Percentiles rank a stretch among this genome's conserved stretches.
Evolutionary conservation across 2,329 filamentous ascomycete species (phyloP).

Genomic region (Mariannaea sp.): DNA sequence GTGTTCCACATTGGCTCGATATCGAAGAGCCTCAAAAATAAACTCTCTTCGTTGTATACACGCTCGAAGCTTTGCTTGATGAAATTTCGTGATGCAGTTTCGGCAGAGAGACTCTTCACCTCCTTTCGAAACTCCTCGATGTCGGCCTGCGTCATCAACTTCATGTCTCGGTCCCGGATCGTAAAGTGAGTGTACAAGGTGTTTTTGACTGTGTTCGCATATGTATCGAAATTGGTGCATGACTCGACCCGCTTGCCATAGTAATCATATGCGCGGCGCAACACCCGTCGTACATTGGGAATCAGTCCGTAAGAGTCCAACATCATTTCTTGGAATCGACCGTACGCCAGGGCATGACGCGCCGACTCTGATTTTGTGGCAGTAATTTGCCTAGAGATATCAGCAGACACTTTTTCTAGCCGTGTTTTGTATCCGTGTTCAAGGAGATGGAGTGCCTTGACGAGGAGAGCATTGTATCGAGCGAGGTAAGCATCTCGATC

Average conservation of each 20-base stretch:
- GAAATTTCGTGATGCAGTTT: constrained; percentile 61
- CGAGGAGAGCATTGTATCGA: constrained; percentile 81
- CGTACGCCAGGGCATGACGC: constrained; percentile 63
- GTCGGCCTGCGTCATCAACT: constrained; percentile 58
- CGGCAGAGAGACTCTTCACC: constrained; percentile 53
- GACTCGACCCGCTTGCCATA: constrained; percentile 52
- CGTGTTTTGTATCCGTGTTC: constrained; percentile 61
- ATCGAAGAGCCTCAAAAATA: constrained; percentile 61
- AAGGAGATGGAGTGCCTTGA: constrained; percentile 65
- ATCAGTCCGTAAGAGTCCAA: constrained; percentile 60
- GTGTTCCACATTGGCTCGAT: constrained; percentile 59
- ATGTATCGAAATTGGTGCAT: constrained; percentile 55
- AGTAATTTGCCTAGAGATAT: constrained; percentile 59
- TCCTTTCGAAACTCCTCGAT: constrained; percentile 60
- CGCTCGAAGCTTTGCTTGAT: constrained; percentile 65
- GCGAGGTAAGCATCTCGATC: constrained; percentile 88
- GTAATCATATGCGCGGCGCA: constrained; percentile 57
- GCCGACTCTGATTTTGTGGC: constrained; percentile 63
- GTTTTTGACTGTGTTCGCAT: constrained; percentile 58
- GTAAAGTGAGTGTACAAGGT: constrained; percentile 60
- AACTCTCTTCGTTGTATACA: constrained; percentile 57
- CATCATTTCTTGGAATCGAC: constrained; percentile 63
- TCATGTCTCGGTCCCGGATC: constrained; percentile 59
- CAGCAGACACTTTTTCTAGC: constrained; percentile 57
- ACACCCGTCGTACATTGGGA: constrained; percentile 59